Evolutionary conservation across 352 stramenopile genomes (phyloP).

Genomic region (Phytophthora sojae): DNA sequence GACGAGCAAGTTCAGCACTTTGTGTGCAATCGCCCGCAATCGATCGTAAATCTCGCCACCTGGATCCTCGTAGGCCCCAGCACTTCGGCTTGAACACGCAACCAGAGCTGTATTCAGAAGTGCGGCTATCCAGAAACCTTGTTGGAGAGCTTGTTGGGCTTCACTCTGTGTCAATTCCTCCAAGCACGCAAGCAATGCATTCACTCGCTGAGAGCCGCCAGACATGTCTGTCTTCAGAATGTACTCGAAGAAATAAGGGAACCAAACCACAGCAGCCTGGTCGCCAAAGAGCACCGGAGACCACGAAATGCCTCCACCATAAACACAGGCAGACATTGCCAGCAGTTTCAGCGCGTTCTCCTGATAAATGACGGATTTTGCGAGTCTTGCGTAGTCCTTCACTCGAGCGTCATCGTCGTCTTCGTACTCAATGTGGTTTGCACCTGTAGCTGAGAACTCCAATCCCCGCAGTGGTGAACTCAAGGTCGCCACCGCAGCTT

Average conservation of each 20-base stretch:
- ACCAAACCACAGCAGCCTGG: constrained; percentile 33
- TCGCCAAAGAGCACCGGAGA: constrained; percentile 35
- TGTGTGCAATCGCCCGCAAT: constrained; percentile 18
- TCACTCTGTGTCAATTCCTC: constrained; percentile 9
- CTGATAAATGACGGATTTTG: constrained; percentile 43
- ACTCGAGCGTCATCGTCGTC: constrained; percentile 14
- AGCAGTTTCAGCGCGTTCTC: constrained; percentile 41
- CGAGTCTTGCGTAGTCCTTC: constrained; percentile 17
- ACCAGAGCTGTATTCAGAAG: constrained; percentile 54
- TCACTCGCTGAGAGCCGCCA: constrained; percentile 22
- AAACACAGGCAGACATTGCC: constrained; percentile 23
- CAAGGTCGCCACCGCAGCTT: constrained; percentile 28
- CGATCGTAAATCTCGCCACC: constrained; percentile 1
- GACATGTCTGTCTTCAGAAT: constrained; percentile 37
- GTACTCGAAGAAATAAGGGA: constrained; percentile 47
- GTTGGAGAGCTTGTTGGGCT: constrained; percentile 19
- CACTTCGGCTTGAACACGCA: constrained; percentile 29
- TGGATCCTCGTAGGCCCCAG: constrained; percentile 16
- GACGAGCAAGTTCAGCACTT: constrained; percentile 24
- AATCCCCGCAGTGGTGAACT: constrained; percentile 38
- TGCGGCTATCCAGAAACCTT: constrained; percentile 48
- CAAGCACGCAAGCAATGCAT: constrained; percentile 31
- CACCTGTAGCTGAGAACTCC: constrained; percentile 33
- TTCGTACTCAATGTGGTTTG: constrained; percentile 22
- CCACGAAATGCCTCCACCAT: constrained; percentile 31